These are phyloP conservation scores for Rhizopogon roseolus DNA, from an alignment of 768 basidiomycete genomes.

Conservation along the genomic window DNA sequence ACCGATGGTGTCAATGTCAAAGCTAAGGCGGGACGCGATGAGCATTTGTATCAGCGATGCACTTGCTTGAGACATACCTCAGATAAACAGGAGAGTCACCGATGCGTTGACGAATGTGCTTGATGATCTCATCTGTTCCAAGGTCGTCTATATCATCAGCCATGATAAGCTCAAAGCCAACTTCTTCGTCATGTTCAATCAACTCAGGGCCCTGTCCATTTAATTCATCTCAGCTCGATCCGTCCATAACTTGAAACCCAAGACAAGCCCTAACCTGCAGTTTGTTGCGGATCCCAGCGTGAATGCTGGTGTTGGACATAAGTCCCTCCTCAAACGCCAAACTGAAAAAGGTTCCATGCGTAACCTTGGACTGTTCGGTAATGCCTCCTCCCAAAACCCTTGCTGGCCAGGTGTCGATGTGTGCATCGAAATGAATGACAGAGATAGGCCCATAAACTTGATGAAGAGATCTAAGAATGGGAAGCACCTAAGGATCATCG, in stretches of 20 bases:
- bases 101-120: conserved; percentile 58
- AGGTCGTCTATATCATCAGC: conserved; percentile 77
- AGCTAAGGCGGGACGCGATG: conserved; percentile 26
- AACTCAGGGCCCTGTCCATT: conserved; percentile 5
- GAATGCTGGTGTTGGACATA: conserved; percentile 62
- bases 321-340: conserved; percentile 69
- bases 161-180: conserved; percentile 71
- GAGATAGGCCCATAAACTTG: conserved; percentile 71
- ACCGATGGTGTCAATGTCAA: conserved; percentile 77
- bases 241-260: background rate
- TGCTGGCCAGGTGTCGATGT: conserved; percentile 45
- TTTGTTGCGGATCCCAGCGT: conserved; percentile 77
- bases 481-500: conserved; percentile 30
- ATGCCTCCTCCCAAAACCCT: conserved; percentile 13
- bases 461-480: conserved; percentile 69
- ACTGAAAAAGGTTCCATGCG: conserved; percentile 79
- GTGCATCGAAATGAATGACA: conserved; percentile 74
- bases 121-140: conserved; percentile 60
- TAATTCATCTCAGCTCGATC: background rate
- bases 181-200: conserved; percentile 55
- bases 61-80: conserved; percentile 23
- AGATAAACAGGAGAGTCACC: conserved; percentile 70
- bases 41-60: background rate
- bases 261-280: conserved; percentile 33
- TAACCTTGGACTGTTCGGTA: conserved; percentile 56